Base-by-base conservation (phyloP, 108 stramenopile genomes). In the Discostella stelligeroides region DNA sequence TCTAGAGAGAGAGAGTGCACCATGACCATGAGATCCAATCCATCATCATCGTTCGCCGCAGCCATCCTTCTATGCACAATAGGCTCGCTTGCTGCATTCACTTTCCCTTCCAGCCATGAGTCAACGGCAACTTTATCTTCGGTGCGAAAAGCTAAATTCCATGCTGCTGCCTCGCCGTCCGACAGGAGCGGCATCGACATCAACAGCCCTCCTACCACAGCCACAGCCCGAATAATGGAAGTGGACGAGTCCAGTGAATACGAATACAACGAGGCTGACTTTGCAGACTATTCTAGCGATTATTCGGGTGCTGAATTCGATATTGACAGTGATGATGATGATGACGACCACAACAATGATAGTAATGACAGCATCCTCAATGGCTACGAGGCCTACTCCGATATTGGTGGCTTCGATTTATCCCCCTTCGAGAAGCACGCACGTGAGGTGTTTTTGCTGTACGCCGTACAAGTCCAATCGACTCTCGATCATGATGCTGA, bases 391-490 rank as follows among this genome's bases (percentile, higher is more conserved):
- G 59, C 60, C 27, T 70, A 70, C 27, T 53, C 53, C 27, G 20
- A 27, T 27, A 67, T 67, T 29, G 53, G 66, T 41, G 70, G 77
- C 5, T 72, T 62, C 50, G 70, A 79, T 60, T 50, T 79, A 11
- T 54, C 64, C 46, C 77, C 77, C 45, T 79, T 79, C 60, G 77
- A 79, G 29, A 50, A 66, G 20, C 79, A 80, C 41, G 79, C 79
- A 1, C 74, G 79, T 15, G 79, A 80, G 53, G 79, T 80, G 10
- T 80, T 80, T 37, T 47, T 79, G 28, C 62, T 70, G 21, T 79
- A 79, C 43, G 77, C 77, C 15, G 53, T 70, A 47, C 70, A 61
- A 39, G 77, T 79, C 53, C 46, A 60, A 43, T 80, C 79, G 17
- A 29, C 74, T 18, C 48, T 80, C 49, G 79, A 80, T 65, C 45